phyloP scores from a whole-genome alignment of 495 filamentous ascomycete species.

The Penicillium soppii region DNA sequence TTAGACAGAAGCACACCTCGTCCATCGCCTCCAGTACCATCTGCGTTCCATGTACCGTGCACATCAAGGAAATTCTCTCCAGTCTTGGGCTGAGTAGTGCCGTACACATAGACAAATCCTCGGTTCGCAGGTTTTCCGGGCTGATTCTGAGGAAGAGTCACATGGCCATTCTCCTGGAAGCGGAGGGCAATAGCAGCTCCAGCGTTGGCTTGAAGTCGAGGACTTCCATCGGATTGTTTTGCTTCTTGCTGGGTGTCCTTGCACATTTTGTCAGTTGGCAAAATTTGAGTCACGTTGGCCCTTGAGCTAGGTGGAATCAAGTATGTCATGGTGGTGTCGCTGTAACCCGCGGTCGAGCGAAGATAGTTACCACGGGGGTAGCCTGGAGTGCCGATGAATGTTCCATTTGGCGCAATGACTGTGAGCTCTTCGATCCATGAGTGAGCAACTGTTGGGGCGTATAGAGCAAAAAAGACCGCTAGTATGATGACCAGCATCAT shows the following conservation, averaged over 20 bases:
- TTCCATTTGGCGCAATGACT: slow-evolving; percentile 70
- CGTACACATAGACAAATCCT: slow-evolving; percentile 80
- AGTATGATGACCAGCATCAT: slow-evolving; percentile 12
- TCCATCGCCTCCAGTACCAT: slow-evolving; percentile 73
- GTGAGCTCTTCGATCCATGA: slow-evolving; percentile 75
- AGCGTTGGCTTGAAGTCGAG: slow-evolving; percentile 63
- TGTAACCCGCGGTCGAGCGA: slow-evolving; percentile 48
- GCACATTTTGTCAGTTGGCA: slow-evolving; percentile 50
- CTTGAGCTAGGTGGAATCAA: slow-evolving; percentile 52
- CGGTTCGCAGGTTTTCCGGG: slow-evolving; percentile 63
- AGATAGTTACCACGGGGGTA: slow-evolving; percentile 62
- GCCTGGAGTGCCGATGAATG: slow-evolving; percentile 67
- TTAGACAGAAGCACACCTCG: slow-evolving; percentile 70
- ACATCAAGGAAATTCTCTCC: slow-evolving; percentile 67
- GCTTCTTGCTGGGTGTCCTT: slow-evolving; percentile 50
- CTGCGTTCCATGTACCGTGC: slow-evolving; percentile 68
- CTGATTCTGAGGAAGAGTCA: slow-evolving; percentile 61
- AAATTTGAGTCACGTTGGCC: slow-evolving; percentile 24
- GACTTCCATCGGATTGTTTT: slow-evolving; percentile 53
- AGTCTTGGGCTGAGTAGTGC: slow-evolving; percentile 63
- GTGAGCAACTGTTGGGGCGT: slow-evolving; percentile 52
- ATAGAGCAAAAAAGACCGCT: slow-evolving; percentile 33
- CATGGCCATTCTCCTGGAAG: slow-evolving; percentile 88
- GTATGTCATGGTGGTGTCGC: slow-evolving; percentile 50
- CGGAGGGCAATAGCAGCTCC: slow-evolving; percentile 70